Evolutionary conservation across 371 early-diverging fungal genomes (phyloP), one percentile per base, ranked within the genome.

Genomic region (Mucor velutinosus): DNA sequence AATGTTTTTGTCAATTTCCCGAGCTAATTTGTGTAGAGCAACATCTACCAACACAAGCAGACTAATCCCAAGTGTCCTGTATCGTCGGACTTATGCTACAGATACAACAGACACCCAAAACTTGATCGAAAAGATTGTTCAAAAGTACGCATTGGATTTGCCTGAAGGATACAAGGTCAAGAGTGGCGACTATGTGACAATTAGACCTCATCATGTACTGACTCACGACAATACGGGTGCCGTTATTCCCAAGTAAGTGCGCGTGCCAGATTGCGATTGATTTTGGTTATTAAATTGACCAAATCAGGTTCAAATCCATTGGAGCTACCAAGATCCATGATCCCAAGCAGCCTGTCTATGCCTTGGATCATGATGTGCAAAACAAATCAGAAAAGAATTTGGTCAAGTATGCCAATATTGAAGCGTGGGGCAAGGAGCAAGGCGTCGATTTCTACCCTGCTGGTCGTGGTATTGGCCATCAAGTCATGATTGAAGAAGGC

Each of bases 141-240:
- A 96, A 78, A 88, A 90, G 57, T 95, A 95, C 72, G 91, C 95
- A 15, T 83, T 94, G 23, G 92, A 90, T 62, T 74, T 92, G 19
- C 78, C 87, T 19, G 82, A 85, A 25, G 90, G 86, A 56, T 81
- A 87, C 55, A 77, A 74, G 32, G 96, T 96, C 61, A 84, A 81
- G 69, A 90, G 92, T 73, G 97, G 97, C 30, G 97, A 96, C 78
- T 96, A 95, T 82, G 94, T 98, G 23, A 86, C 91, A 21, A 96
- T 98, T 69, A 89, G 87, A 15, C 98, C 98, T 23, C 89, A 92
- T 45, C 94, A 94, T 75, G 86, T 95, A 32, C 88, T 97, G 85
- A 98, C 98, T 1, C 98, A 98, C 76, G 98, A 98, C 76, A 98
- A 98, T 71, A 96, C 98, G 0, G 97, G 92, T 25, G 95, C 96